phyloP scores from a whole-genome alignment of 352 stramenopile genomes.

The Phytophthora foliorum region DNA sequence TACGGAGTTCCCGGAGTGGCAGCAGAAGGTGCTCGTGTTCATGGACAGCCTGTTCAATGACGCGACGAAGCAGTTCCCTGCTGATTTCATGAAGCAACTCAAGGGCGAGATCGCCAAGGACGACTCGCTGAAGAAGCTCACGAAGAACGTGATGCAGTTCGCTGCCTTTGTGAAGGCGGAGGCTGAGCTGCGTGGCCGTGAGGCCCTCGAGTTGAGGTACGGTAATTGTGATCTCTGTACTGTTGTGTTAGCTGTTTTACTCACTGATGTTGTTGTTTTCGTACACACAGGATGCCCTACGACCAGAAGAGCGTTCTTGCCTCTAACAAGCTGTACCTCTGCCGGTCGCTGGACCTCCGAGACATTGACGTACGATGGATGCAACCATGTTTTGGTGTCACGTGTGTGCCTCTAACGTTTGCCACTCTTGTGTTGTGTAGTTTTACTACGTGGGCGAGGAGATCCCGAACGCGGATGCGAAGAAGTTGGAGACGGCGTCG shows the following conservation, averaged over 20 bases:
- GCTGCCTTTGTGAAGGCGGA: slow-evolving; percentile 96
- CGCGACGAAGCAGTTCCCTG: slow-evolving; percentile 72
- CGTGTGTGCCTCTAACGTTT: slow-evolving; percentile 8
- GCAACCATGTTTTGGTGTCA: slow-evolving; percentile 2
- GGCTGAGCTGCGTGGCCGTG: slow-evolving; percentile 90
- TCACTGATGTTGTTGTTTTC: slow-evolving; percentile 21
- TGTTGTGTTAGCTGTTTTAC: slow-evolving; percentile 6
- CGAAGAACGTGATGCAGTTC: slow-evolving; percentile 98
- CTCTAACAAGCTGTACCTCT: slow-evolving; percentile 93
- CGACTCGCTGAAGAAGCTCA: slow-evolving; percentile 89
- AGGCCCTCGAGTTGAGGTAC: slow-evolving; percentile 94
- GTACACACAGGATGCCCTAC: slow-evolving; percentile 90
- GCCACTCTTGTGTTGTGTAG: slow-evolving; percentile 27
- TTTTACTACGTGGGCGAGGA: slow-evolving; percentile 86
- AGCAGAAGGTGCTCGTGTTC: slow-evolving; percentile 88
- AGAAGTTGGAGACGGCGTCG: slow-evolving; percentile 87
- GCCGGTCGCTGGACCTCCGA: slow-evolving; percentile 90
- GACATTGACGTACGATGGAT: slow-evolving; percentile 66
- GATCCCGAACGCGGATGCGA: slow-evolving; percentile 76
- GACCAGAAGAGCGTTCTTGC: slow-evolving; percentile 95
- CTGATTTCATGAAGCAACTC: slow-evolving; percentile 90
- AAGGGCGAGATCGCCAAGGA: slow-evolving; percentile 80
- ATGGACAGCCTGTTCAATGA: slow-evolving; percentile 78
- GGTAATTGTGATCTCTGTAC: slow-evolving; percentile 13
- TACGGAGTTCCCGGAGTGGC: slow-evolving; percentile 86